Evolutionary conservation across 169 alveolate species (phyloP), one percentile per base, ranked within the genome.

Genomic region (Plasmodium gaboni): DNA sequence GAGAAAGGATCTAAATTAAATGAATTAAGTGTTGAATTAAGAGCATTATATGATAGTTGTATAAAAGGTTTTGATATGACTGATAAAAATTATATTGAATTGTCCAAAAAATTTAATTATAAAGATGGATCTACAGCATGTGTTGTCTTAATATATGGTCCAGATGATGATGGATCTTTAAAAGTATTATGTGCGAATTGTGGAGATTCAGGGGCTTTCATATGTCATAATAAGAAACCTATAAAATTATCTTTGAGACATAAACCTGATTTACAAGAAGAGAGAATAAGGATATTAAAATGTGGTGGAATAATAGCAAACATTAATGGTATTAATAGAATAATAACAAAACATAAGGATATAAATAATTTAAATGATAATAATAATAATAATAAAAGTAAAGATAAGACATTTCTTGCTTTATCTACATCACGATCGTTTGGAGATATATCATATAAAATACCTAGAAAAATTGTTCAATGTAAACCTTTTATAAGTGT

Each of bases 61-160:
- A 71, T 87, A 28, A 94, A 93, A 76, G 96, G 96, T 7, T 93
- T 95, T 73, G 93, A 93, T 50, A 87, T 95, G 94, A 91, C 96
- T 2, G 97, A 95, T 55, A 93, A 94, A 51, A 95, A 95, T 85
- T 95, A 78, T 59, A 61, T 93, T 19, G 93, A 88, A 13, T 42
- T 76, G 13, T 93, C 97, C 1, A 73, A 74, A 32, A 83, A 69
- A 63, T 71, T 73, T 80, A 59, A 74, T 15, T 74, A 74, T 64
- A 68, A 74, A 12, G 90, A 70, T 78, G 87, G 96, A 0, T 83
- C 93, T 8, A 92, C 96, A 8, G 93, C 93, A 24, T 86, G 93
- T 42, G 13, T 94, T 32, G 87, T 88, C 22, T 83, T 94, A 28
- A 78, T 94, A 19, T 92, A 88, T 53, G 96, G 96, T 3, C 96